phyloP scores from a whole-genome alignment of 1,284 basidiomycete species.

The Ustanciosporium gigantosporum region DNA sequence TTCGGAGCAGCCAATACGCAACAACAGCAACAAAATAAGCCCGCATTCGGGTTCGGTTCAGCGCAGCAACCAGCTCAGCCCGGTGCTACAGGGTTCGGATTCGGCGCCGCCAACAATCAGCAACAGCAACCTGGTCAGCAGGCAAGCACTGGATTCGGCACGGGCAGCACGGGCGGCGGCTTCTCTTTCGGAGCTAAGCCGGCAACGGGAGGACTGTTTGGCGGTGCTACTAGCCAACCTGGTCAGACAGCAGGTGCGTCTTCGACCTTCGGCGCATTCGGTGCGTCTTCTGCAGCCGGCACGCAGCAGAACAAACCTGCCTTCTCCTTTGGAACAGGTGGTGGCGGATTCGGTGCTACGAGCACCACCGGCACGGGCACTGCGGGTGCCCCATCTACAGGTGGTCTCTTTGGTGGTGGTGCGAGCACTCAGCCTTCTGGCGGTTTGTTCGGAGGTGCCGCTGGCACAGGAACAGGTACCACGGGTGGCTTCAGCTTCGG shows the following conservation, averaged over 20 bases:
- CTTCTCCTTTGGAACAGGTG: slow-evolving; percentile 49
- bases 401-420: slow-evolving; percentile 63
- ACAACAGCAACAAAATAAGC: slow-evolving; percentile 42
- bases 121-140: slow-evolving; percentile 38
- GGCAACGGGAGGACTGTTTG: slow-evolving; percentile 66
- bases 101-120: slow-evolving; percentile 34
- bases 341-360: slow-evolving; percentile 33
- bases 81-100: slow-evolving; percentile 38
- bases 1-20: slow-evolving; percentile 40
- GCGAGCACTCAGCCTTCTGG: slow-evolving; percentile 46
- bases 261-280: slow-evolving; percentile 49
- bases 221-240: slow-evolving; percentile 49
- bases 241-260: slow-evolving; percentile 42
- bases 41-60: slow-evolving; percentile 39
- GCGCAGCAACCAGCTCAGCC: slow-evolving; percentile 25
- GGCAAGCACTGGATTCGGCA: slow-evolving; percentile 31
- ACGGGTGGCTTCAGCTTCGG: slow-evolving; percentile 44
- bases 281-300: slow-evolving; percentile 25
- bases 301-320: slow-evolving; percentile 50
- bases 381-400: slow-evolving; percentile 49
- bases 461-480: slow-evolving; percentile 11
- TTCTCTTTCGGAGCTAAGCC: slow-evolving; percentile 47
- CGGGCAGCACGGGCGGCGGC: slow-evolving; percentile 30
- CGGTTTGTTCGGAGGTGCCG: slow-evolving; percentile 32
- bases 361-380: slow-evolving; percentile 30